Conservation (phyloP, 257 asterid species). For the Petunia axillaris region DNA sequence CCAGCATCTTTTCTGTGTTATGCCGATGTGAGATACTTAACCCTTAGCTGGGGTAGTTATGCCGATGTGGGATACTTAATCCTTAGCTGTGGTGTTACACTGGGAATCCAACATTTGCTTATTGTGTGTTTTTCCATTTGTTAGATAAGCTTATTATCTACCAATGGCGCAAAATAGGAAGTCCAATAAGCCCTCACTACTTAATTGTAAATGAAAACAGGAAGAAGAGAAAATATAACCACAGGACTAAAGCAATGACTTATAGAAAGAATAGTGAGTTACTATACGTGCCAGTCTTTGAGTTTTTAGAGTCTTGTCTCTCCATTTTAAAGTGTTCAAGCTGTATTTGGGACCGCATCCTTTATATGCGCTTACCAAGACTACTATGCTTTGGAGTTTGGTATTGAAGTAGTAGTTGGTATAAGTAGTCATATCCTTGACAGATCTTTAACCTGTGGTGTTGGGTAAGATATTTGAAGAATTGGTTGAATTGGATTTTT, state of each 20-base stretch:
- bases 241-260: slow-evolving; percentile 8
- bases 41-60: no score
- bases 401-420: slow-evolving; percentile 11
- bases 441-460: background rate
- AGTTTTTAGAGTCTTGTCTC: background rate
- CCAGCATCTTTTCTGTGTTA: no score
- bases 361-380: background rate
- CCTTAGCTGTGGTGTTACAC: no score
- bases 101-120: background rate
- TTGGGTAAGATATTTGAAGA: slow-evolving; percentile 13
- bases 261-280: background rate
- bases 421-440: slow-evolving; percentile 8
- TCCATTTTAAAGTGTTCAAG: background rate
- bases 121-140: background rate
- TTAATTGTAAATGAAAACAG: background rate
- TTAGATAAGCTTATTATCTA: background rate
- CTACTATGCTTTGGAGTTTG: background rate
- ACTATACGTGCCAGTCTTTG: background rate
- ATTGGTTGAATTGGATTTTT: background rate
- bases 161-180: background rate
- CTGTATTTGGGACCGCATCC: slow-evolving; percentile 8
- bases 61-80: no score
- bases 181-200: background rate
- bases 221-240: slow-evolving; percentile 1
- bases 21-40: no score